Evolutionary conservation across 2,329 filamentous ascomycete species (phyloP), one percentile per base, ranked within the genome.

Genomic region (Botrytis porri): DNA sequence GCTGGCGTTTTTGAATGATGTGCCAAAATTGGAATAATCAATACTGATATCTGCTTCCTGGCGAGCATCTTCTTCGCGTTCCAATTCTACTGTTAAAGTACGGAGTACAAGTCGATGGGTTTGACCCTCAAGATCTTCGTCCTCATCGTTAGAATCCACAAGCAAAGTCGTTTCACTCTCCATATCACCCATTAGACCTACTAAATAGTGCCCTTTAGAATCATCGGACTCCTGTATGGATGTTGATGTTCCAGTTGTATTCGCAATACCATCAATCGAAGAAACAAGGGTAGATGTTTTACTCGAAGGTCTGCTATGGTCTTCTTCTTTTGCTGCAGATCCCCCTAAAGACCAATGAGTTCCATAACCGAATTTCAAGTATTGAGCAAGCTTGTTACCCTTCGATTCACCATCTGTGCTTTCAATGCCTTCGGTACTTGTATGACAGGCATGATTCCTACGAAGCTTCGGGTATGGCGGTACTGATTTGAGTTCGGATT

Each of bases 181-280:
- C 45, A 92, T 85, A 51, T 90, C 86, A 10, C 91, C 91, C 75
- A 88, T 86, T 9, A 94, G 85, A 0, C 92, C 92, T 73, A 95
- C 87, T 35, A 94, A 83, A 77, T 89, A 95, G 75, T 86, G 85
- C 0, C 86, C 87, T 78, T 79, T 20, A 74, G 75, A 77, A 63
- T 77, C 77, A 70, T 78, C 73, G 25, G 25, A 39, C 16, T 45
- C 22, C n/a, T 69, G 62, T 72, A 35, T 54, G 6, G 72, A 59
- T 69, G 39, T 8, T 14, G 48, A 41, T 60, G 35, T 39, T 41
- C 72, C 35, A 18, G 66, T 57, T 25, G 62, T 43, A 10, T 73
- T 61, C 29, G 65, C 48, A 54, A 29, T n/a, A 12, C 62, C 45
- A 51, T 71, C 59, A n/a, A 66, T 32, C 22, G 37, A 37, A 57